Evolutionary conservation across 495 filamentous ascomycete species (phyloP).

Genomic region (Hypoxylon trugodes): DNA sequence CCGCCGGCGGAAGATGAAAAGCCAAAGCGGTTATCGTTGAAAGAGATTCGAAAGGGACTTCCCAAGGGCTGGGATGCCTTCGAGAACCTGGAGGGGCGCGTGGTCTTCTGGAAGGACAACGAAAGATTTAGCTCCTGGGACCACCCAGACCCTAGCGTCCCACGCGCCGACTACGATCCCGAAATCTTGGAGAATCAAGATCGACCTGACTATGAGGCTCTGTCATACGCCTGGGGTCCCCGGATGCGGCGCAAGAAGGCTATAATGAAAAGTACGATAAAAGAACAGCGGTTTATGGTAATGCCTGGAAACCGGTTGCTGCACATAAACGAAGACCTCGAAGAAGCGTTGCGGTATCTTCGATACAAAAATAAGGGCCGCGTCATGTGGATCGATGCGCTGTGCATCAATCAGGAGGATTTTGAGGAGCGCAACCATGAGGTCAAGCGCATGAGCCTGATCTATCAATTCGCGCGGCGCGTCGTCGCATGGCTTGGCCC

Average conservation of each 20-base stretch:
- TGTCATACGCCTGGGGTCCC: conserved; percentile 27
- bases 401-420: conserved; percentile 46
- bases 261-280: not conserved
- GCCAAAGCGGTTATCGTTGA: not conserved
- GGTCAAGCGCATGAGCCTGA: conserved; percentile 40
- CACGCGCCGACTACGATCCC: not conserved
- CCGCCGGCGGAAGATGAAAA: not conserved
- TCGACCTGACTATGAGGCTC: conserved; percentile 15
- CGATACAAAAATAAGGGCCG: conserved; percentile 12
- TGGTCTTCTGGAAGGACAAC: conserved; percentile 5
- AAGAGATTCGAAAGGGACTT: conserved; percentile 3
- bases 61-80: conserved; percentile 6
- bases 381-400: conserved; percentile 40
- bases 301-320: not conserved
- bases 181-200: not conserved
- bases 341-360: conserved; percentile 11
- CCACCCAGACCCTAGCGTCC: conserved; percentile 20
- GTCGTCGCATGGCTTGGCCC: conserved; percentile 46
- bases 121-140: conserved; percentile 1
- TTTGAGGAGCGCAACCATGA: conserved; percentile 35
- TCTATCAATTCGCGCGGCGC: conserved; percentile 34
- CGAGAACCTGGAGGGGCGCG: conserved; percentile 18
- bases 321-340: conserved; percentile 3
- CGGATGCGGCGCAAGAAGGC: not conserved
- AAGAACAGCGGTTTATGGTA: not conserved